These are phyloP conservation scores for Ophiostoma ips DNA, from an alignment of 2,329 filamentous ascomycete genomes.

Conservation along the genomic window DNA sequence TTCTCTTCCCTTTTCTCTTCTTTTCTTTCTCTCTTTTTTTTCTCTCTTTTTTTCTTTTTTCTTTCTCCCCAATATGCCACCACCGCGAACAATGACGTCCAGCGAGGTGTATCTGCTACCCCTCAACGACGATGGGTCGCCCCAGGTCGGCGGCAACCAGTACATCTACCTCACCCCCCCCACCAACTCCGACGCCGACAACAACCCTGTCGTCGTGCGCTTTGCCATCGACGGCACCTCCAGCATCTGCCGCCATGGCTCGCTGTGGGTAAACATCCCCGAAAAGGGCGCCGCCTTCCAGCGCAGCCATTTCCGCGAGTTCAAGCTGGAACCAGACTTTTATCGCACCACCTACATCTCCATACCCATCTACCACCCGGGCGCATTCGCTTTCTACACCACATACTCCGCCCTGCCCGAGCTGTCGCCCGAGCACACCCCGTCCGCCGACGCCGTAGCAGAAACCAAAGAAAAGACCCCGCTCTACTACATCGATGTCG, in stretches of 20 bases:
- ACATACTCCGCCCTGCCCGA: constrained; percentile 80
- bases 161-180: constrained; percentile 87
- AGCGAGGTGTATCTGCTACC: constrained; percentile 75
- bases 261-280: constrained; percentile 93
- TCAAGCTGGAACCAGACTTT: constrained; percentile 88
- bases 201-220: constrained; percentile 61
- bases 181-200: constrained; percentile 14
- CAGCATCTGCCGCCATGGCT: constrained; percentile 88
- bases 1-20: not conserved
- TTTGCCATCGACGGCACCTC: constrained; percentile 91
- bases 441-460: not conserved
- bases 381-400: constrained; percentile 88
- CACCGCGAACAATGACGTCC: constrained; percentile 47
- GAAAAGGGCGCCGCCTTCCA: constrained; percentile 60
- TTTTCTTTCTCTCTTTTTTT: not conserved
- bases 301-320: constrained; percentile 69
- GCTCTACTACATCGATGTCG: constrained; percentile 86
- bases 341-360: constrained; percentile 84
- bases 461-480: constrained; percentile 42
- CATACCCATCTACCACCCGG: constrained; percentile 66
- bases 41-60: not conserved
- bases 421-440: constrained; percentile 40
- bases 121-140: constrained; percentile 84
- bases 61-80: constrained; percentile 27
- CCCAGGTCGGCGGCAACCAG: constrained; percentile 62